Conservation (phyloP, 2,329 filamentous ascomycete genomes). For the Pseudocercospora fijiensis region DNA sequence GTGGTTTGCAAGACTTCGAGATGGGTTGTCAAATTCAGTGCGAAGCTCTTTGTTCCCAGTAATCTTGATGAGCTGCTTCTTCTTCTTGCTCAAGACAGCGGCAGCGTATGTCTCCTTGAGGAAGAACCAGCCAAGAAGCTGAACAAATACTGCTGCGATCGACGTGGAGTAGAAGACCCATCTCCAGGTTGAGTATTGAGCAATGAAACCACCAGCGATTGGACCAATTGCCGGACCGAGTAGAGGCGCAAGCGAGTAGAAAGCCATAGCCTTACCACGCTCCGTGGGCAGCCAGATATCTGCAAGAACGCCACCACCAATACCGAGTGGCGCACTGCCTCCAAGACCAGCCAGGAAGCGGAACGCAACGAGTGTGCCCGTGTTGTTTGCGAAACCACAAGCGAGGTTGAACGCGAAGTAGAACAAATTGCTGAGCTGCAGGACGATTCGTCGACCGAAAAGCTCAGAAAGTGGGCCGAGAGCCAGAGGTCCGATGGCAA, state of each 20-base stretch:
- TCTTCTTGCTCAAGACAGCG: conserved; percentile 60
- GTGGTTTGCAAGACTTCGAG: conserved; percentile 36
- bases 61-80: conserved; percentile 55
- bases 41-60: conserved; percentile 62
- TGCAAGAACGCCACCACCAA: conserved; percentile 43
- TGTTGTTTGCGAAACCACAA: conserved; percentile 39
- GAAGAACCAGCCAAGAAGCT: conserved; percentile 61
- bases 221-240: conserved; percentile 66
- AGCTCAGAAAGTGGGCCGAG: conserved; percentile 41
- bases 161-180: conserved; percentile 71
- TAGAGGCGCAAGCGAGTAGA: conserved; percentile 64
- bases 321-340: conserved; percentile 40
- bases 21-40: conserved; percentile 48
- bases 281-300: conserved; percentile 63
- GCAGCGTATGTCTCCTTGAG: conserved; percentile 66
- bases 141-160: conserved; percentile 61
- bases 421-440: conserved; percentile 41
- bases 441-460: conserved; percentile 39
- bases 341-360: conserved; percentile 42
- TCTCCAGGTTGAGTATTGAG: conserved; percentile 64
- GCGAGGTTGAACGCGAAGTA: conserved; percentile 42
- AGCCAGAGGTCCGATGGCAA: conserved; percentile 41
- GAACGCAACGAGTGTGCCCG: conserved; percentile 39
- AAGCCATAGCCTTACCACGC: conserved; percentile 61
- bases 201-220: conserved; percentile 64